Conservation (phyloP, 176 grass and related monocot genomes). For the Aegilops speltoides region DNA sequence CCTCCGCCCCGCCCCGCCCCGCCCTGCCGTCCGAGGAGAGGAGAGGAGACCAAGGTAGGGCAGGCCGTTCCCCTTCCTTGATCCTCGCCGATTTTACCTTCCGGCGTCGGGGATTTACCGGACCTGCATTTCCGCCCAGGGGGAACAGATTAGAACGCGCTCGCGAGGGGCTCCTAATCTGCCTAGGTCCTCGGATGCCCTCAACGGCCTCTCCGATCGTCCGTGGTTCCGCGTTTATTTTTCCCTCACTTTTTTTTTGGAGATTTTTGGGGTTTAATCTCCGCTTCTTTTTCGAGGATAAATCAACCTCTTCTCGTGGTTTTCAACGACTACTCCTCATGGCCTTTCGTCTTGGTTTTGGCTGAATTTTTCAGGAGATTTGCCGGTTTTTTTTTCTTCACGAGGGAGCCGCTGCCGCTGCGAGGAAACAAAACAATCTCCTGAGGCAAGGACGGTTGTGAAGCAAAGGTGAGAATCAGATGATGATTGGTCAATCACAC, state of each 20-base stretch:
- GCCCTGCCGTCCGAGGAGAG: slow-evolving; percentile 20
- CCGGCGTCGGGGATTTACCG: background rate
- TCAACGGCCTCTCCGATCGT: background rate
- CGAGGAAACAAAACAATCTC: slow-evolving; percentile 29
- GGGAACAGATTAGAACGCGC: background rate
- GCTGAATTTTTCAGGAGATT: slow-evolving; percentile 20
- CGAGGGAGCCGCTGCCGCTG: background rate
- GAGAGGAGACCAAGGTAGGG: slow-evolving; percentile 12
- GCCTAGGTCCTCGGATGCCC: background rate
- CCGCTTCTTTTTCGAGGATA: too few species aligned
- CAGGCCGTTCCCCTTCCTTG: background rate
- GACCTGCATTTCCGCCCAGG: slow-evolving; percentile 34
- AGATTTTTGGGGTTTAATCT: slow-evolving; percentile 24
- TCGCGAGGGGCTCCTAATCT: slow-evolving; percentile 2
- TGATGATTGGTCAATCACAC: slow-evolving; percentile 43
- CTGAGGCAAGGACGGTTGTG: slow-evolving; percentile 17
- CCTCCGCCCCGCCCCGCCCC: background rate
- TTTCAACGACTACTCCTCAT: background rate
- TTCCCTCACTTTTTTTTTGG: background rate
- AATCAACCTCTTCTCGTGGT: too few species aligned
- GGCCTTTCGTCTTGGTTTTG: background rate
- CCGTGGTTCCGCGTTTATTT: background rate
- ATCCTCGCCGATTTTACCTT: background rate
- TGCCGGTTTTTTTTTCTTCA: background rate
- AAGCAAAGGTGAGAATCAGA: slow-evolving; percentile 48